Conservation (phyloP, 139 green algal species). For the Chlorella sp. region DNA sequence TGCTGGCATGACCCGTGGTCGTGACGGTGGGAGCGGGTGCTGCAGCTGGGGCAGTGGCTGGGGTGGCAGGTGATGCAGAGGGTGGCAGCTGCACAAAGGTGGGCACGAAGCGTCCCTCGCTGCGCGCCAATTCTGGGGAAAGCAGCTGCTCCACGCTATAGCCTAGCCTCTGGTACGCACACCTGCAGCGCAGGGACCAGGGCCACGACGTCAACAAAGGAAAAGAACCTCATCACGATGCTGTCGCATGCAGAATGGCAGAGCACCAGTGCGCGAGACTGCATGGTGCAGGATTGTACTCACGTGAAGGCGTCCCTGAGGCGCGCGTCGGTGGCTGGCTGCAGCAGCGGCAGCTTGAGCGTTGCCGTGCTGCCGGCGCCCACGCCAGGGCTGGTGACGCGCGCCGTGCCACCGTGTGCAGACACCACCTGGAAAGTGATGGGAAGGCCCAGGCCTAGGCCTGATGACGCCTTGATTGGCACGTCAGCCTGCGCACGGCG, state of each 20-base stretch:
- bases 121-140: neutral
- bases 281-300: too few species aligned
- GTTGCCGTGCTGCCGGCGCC: neutral
- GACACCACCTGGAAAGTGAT: conserved; percentile 47
- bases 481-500: too few species aligned
- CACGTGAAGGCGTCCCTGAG: neutral
- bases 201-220: too few species aligned
- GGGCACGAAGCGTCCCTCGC: neutral
- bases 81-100: neutral
- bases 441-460: conserved; percentile 54
- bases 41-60: neutral
- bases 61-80: neutral
- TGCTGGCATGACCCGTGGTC: too few species aligned
- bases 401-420: conserved; percentile 26
- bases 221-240: too few species aligned
- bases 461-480: too few species aligned
- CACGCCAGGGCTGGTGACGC: neutral
- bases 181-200: neutral
- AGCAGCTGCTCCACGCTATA: conserved; percentile 1
- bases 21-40: too few species aligned
- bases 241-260: too few species aligned
- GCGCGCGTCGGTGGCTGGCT: neutral
- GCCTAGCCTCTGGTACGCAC: neutral
- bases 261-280: too few species aligned
- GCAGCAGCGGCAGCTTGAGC: conserved; percentile 1